Evolutionary conservation across 805 yeast species (phyloP), one percentile per base, ranked within the genome.

Genomic region (Metschnikowia baotianmanensis): DNA sequence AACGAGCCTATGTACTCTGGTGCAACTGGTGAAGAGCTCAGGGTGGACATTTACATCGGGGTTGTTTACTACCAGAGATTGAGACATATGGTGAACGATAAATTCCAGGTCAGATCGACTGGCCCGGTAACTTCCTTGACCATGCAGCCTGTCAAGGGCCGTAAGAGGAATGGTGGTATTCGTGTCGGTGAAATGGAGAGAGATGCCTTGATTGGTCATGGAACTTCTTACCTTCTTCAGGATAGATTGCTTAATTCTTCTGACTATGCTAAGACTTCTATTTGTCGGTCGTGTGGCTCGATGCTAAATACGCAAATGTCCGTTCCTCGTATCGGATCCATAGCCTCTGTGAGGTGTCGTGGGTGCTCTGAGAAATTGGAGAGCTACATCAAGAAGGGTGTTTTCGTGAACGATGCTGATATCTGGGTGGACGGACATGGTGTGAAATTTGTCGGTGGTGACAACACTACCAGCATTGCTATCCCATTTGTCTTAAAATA

Each of bases 121-220:
- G 99, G 99, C 61, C 98, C 98, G 6, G 98, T 93, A 20, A 91
- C 91, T 67, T 80, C 93, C 26, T 77, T 93, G 62, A 93, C 98
- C 13, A 89, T 91, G 97, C 99, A 93, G 76, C 99, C 99, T 29
- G 99, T 93, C 42, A 93, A 93, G 72, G 99, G 99, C 58, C 84
- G 99, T 72, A 93, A 93, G 82, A 82, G 98, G 72, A 82, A 85
- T 51, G 99, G 99, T 69, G 99, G 99, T 84, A 93, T 93, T 55
- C 95, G 99, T 77, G 95, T 93, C 28, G 99, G 99, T 65, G 99
- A 93, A 67, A 93, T 93, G 99, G 99, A 93, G 71, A 86, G 99
- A 71, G 99, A 93, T 77, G 99, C 99, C 2, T 74, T 93, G 56
- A 89, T 93, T 64, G 99, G 98, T 45, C 99, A 93, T 61, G 99